Evolutionary conservation across 345 rosid species (phyloP), one percentile per base, ranked within the genome.

Genomic region (Citrus mangshanensis): DNA sequence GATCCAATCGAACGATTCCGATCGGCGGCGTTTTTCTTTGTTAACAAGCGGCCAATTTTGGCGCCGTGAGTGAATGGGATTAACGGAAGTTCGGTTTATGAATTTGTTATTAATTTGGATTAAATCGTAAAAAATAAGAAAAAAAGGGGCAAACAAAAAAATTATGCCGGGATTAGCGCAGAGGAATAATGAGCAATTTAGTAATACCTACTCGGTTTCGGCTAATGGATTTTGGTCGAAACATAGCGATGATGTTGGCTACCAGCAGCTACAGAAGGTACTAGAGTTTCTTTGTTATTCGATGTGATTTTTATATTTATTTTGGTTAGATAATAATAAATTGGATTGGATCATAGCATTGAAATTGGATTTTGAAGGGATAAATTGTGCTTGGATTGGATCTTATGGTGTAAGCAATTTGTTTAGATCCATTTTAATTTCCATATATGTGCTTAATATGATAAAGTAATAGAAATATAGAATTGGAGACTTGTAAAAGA

Each of bases 221-320:
- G 78, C 90, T 69, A 89, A 84, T 84, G 91, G 91, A 42, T 88
- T 92, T 86, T 92, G 98, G 98, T 89, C 94, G 61, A 91, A 88
- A 67, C 89, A 89, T 27, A 82, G 85, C 56, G 91, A 87, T 49
- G 98, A 87, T 77, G 84, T 95, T 81, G 78, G 89, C 89, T 95
- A 84, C 81, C 88, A 89, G 83, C 97, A 92, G 84, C 87, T 93
- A 61, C 93, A 91, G 76, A 91, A 95, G 98, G 98, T 95, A 80
- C 84, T 68, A 9, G 78, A 21, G 59, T 68, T 37, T 51, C 46
- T 54, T 18, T 8, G 68, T 76, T 68, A 5, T 67, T 78, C 59
- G 19, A 19, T 40, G 34, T 70, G 18, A 9, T 18, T 68, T 51
- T 18, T 51, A n/a, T 38, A 24, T 64, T 73, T 56, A 68, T 72